A percentile compares a stretch with the other conserved stretches of the same genome.
Conservation (phyloP, 1,139 yeast species). For the Taphrina flavorubra region DNA sequence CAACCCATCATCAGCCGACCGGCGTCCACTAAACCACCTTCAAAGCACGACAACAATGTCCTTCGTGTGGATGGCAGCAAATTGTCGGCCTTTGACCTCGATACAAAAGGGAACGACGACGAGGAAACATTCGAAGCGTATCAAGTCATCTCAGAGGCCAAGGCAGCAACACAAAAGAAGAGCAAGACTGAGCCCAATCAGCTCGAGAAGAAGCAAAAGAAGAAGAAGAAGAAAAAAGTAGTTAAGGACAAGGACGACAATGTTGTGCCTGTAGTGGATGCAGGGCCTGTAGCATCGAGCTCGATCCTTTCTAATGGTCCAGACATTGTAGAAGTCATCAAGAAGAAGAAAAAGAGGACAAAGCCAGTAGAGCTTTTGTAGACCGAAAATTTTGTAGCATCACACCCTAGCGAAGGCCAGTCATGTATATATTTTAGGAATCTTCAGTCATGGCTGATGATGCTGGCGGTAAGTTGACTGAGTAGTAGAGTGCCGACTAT, state of each 20-base stretch:
- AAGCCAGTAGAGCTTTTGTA: conserved; percentile 7
- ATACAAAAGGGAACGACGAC: conserved; percentile 44
- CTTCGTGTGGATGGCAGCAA: conserved; percentile 41
- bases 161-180: conserved; percentile 6
- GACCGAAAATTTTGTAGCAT: neutral
- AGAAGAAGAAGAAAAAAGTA: conserved; percentile 25
- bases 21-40: neutral
- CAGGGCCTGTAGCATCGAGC: neutral
- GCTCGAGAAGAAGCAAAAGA: conserved; percentile 28
- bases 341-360: conserved; percentile 22
- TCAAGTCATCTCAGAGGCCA: conserved; percentile 33
- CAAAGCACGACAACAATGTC: conserved; percentile 14
- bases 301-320: conserved; percentile 12
- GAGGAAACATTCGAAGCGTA: conserved; percentile 45
- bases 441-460: no score
- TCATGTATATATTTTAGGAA: no score
- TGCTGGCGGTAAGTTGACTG: no score
- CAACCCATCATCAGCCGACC: conserved; percentile 49
- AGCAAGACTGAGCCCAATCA: conserved; percentile 5
- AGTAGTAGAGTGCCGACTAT: no score
- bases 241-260: neutral
- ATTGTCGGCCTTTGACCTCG: conserved; percentile 49
- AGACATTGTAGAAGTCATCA: conserved; percentile 24
- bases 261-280: neutral
- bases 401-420: conserved; percentile 3